These are phyloP conservation scores for Lentinula raphanica DNA, from an alignment of 768 basidiomycete species.

Conservation along the genomic window DNA sequence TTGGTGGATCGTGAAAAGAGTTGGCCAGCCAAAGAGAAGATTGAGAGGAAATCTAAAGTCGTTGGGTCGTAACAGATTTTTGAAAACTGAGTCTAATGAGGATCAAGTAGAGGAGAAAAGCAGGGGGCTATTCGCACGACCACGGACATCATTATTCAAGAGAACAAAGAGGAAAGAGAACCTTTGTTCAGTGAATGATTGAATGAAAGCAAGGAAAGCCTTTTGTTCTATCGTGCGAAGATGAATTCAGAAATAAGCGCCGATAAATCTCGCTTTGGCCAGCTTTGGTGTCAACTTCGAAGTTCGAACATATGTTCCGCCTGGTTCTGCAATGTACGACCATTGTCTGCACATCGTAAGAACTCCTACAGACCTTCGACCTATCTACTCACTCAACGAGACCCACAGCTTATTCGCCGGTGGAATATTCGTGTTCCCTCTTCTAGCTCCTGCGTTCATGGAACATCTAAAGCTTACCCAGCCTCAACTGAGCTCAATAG, in stretches of 20 bases:
- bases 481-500: conserved; percentile 74
- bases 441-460: conserved; percentile 61
- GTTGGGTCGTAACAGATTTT: not conserved
- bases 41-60: not conserved
- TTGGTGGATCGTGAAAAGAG: not conserved
- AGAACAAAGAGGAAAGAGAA: not conserved
- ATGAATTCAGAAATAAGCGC: not conserved
- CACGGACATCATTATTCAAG: not conserved
- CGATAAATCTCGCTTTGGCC: not conserved
- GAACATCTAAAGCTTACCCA: conserved; percentile 60
- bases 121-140: not conserved
- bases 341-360: conserved; percentile 15
- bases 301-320: not conserved
- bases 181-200: not conserved
- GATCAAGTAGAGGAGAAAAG: not conserved
- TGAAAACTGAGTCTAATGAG: not conserved
- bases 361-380: not conserved
- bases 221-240: conserved; percentile 1
- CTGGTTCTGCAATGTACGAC: conserved; percentile 6
- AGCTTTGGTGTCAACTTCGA: not conserved
- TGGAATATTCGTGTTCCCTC: conserved; percentile 76
- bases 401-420: conserved; percentile 64
- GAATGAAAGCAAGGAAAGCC: not conserved
- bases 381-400: not conserved
- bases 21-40: conserved; percentile 3